Percentiles rank a stretch among this genome's conserved stretches.
phyloP scores from a whole-genome alignment of 2,329 filamentous ascomycete genomes.

The Hymenoscyphus infarciens region DNA sequence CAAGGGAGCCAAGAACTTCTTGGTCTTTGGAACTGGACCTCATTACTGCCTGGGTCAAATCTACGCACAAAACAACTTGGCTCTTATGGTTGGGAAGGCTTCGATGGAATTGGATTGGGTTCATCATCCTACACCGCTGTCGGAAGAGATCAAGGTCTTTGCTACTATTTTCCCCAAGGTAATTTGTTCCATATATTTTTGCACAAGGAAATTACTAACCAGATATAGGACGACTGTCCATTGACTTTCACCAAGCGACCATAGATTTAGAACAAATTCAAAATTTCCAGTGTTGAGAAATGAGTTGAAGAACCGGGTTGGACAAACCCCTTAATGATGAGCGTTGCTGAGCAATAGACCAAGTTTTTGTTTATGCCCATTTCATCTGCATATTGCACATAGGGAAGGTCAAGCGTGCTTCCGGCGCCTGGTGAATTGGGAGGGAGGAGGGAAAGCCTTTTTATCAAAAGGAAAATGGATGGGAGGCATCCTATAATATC shows the following conservation, averaged over 20 bases:
- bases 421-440: background rate
- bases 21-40: conserved; percentile 92
- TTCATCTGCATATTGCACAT: conserved; percentile 9
- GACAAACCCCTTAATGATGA: background rate
- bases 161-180: conserved; percentile 97
- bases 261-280: background rate
- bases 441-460: background rate
- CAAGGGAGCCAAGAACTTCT: conserved; percentile 85
- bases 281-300: background rate
- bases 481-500: background rate
- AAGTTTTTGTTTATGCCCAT: background rate
- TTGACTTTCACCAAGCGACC: conserved; percentile 57
- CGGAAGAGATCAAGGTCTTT: conserved; percentile 97
- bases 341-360: conserved; percentile 1
- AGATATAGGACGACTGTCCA: conserved; percentile 72
- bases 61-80: conserved; percentile 86
- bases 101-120: conserved; percentile 84
- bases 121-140: conserved; percentile 77
- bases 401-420: background rate
- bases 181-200: conserved; percentile 37
- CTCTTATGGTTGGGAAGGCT: conserved; percentile 85
- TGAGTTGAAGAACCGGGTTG: background rate
- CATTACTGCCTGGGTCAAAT: conserved; percentile 96
- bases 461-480: background rate
- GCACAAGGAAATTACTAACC: conserved; percentile 16